Base-by-base conservation (phyloP, 345 rosid species). In the Balakata baccata region DNA sequence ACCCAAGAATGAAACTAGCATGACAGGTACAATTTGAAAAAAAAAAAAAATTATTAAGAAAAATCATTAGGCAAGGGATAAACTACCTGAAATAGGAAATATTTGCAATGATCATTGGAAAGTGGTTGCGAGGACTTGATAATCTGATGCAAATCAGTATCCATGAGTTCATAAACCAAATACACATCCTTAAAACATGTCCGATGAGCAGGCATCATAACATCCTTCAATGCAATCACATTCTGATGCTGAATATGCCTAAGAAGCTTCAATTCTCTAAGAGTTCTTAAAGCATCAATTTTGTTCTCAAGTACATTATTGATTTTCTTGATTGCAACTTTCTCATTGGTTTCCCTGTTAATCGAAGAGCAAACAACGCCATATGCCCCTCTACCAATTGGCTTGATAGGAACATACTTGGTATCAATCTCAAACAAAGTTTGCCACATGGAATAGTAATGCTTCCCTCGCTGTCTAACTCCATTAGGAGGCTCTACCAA, bases 141-240 rank as follows among this genome's bases (percentile, higher is more conserved):
- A 63, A 89, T 91, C 78, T 92, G 98, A 79, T 92, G 91, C 70
- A 92, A 80, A 84, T 92, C 94, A 0, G 94, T 87, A 58, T 89
- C 96, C 94, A 90, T 90, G 64, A 93, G 93, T 71, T 90, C 97
- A 51, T 89, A 93, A 63, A 93, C 98, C 69, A 93, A 81, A 79
- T 91, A 91, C 13, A 91, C 97, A 84, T 93, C 97, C 63, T 82
- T 88, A 74, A 90, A 91, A 81, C 86, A 89, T 43, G 69, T 81
- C 72, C 84, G 84, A n/a, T 89, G 88, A 74, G 57, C 73, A 39
- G 97, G 90, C 87, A 86, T 82, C 98, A 91, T 88, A 22, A 91
- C 88, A 71, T 93, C 97, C 75, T 91, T 93, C 72, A 91, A 68
- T 77, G 91, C 83, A 75, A 93, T 93, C 68, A 91, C 97, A 74